phyloP scores from a whole-genome alignment of 257 asterid species.

The Ilex asprella region DNA sequence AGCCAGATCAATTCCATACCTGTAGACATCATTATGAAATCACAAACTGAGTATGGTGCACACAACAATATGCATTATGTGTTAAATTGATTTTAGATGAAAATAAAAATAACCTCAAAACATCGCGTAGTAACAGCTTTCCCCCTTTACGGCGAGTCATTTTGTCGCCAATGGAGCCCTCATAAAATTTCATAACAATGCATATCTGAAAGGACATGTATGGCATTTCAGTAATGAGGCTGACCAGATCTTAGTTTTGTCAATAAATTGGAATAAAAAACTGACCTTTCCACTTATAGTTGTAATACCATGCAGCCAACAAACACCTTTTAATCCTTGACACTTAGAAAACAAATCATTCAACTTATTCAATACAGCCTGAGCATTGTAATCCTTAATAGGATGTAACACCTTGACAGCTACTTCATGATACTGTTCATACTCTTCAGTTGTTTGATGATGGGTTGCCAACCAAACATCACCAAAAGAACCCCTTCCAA shows the following conservation, averaged over 20 bases:
- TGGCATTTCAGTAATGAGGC: conserved; percentile 11
- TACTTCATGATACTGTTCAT: conserved; percentile 71
- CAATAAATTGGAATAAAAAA: not conserved
- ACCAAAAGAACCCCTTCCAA: conserved; percentile 82
- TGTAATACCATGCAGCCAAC: conserved; percentile 58
- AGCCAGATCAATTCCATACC: conserved; percentile 81
- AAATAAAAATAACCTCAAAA: conserved; percentile 49
- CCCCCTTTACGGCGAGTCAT: conserved; percentile 68
- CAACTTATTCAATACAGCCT: conserved; percentile 47
- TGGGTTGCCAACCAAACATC: conserved; percentile 88
- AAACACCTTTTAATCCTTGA: conserved; percentile 50
- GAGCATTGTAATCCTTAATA: conserved; percentile 44
- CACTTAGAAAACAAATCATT: conserved; percentile 43
- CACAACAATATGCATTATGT: not conserved
- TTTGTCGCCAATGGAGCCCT: conserved; percentile 77
- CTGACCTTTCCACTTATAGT: conserved; percentile 65
- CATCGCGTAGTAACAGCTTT: conserved; percentile 60
- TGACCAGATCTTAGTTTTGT: not conserved
- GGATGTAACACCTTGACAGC: conserved; percentile 78
- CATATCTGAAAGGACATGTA: conserved; percentile 52
- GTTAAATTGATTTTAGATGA: too few species aligned
- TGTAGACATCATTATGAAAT: conserved; percentile 12
- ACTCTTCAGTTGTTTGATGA: conserved; percentile 47
- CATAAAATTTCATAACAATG: conserved; percentile 74
- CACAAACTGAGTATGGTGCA: not conserved